Base-by-base conservation (phyloP, 2,329 filamentous ascomycete species). In the Trematosphaeria pertusa region DNA sequence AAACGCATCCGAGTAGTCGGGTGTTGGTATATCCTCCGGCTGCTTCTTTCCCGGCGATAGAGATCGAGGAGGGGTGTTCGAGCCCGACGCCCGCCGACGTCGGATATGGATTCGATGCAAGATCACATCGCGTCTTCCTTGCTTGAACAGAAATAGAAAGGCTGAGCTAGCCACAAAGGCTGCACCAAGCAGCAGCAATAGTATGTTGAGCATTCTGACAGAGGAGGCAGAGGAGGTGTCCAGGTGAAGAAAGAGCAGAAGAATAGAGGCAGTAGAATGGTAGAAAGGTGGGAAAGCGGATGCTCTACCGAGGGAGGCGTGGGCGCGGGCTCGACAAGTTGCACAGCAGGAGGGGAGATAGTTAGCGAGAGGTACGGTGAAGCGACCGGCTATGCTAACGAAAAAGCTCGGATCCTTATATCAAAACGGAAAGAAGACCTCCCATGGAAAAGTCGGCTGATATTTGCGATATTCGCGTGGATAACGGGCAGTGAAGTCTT, bases 51-150 rank as follows among this genome's bases (percentile, higher is more conserved):
- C 72, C 2, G 78, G 78, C 1, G 79, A 81, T 8, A 82, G 54
- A 1, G 79, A 82, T 39, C 75, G 74, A 30, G 80, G 78, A 32
- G 81, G 79, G n/a, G 79, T 82, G 50, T 68, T 72, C 9, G 78
- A 73, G 21, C 71, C 74, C n/a, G 78, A 78, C n/a, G 69, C 57
- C 51, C 73, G 73, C 45, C 74, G 71, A 32, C 68, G 67, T 37
- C 69, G 72, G 39, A 75, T 54, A 17, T 60, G 61, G 4, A 81
- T 48, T 43, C 72, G 67, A 43, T 61, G 55, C 14, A 77, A 54
- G 3, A 82, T 33, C 5, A 74, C 54, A 49, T 71, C 70, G 18
- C 73, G 70, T 49, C 73, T 73, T 44, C 64, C 69, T 44, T 63
- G 61, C 38, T 70, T 67, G 5, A 65, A 24, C 1, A 61, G 26